phyloP scores from a whole-genome alignment of 805 yeast species.

The Saccharomycopsis guyanensis region DNA sequence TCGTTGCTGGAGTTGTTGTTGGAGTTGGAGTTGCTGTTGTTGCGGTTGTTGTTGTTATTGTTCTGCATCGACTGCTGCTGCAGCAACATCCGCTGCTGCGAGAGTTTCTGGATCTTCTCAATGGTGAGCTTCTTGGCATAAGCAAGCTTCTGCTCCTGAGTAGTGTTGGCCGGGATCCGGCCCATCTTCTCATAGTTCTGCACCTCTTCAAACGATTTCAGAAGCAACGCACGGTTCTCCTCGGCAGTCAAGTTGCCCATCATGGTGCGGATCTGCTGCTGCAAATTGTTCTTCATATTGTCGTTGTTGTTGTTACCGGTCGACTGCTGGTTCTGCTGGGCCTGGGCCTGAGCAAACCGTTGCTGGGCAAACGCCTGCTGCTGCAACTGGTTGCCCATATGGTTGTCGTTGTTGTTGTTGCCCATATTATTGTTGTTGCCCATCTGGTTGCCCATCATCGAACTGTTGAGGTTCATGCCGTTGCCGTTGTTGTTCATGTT shows the following conservation, averaged over 20 bases:
- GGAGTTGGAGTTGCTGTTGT: background rate
- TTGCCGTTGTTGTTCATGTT: background rate
- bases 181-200: constrained; percentile 5
- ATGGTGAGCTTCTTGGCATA: constrained; percentile 10
- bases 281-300: constrained; percentile 10
- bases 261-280: background rate
- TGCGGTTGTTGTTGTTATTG: background rate
- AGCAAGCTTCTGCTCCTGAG: constrained; percentile 8
- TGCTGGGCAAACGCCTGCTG: constrained; percentile 9
- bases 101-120: constrained; percentile 6
- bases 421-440: background rate
- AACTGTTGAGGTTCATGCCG: background rate
- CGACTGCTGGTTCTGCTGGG: constrained; percentile 8
- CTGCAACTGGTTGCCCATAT: background rate
- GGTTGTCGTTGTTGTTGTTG: background rate
- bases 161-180: constrained; percentile 3
- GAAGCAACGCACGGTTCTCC: constrained; percentile 7
- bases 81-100: constrained; percentile 3
- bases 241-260: background rate
- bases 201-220: constrained; percentile 7
- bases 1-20: background rate
- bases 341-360: constrained; percentile 18
- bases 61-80: background rate
- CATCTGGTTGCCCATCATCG: background rate
- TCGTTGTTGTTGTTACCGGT: background rate